phyloP scores from a whole-genome alignment of 768 basidiomycete species.

The Termitomyces sp. region DNA sequence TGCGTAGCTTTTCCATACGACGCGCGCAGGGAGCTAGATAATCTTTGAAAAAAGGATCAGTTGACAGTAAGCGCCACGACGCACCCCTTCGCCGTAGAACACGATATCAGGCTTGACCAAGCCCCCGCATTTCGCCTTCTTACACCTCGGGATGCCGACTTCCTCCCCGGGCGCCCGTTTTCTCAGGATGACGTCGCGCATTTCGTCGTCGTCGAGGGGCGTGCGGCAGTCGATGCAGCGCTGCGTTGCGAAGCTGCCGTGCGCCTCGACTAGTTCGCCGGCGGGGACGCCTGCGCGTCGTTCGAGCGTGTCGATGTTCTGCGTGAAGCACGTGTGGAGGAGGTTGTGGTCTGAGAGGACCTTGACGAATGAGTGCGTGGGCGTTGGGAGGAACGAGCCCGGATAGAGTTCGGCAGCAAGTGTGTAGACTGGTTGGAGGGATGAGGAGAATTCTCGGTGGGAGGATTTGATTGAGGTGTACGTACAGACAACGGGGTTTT shows the following conservation, averaged over 20 bases:
- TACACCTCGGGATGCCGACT: slow-evolving; percentile 67
- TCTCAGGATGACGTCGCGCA: slow-evolving; percentile 35
- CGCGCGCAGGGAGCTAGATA: slow-evolving; percentile 71
- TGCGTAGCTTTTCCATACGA: slow-evolving; percentile 49
- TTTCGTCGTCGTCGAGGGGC: slow-evolving; percentile 57
- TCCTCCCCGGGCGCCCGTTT: slow-evolving; percentile 18
- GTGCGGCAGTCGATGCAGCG: slow-evolving; percentile 72
- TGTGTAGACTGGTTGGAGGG: slow-evolving; percentile 59
- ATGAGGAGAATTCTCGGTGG: too few species aligned
- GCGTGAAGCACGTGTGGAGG: slow-evolving; percentile 79
- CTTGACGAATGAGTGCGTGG: slow-evolving; percentile 85
- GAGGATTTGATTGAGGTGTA: too few species aligned
- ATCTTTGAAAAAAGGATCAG: too few species aligned
- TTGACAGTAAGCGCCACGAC: slow-evolving; percentile 16
- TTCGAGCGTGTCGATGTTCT: slow-evolving; percentile 93
- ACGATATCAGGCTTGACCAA: slow-evolving; percentile 93
- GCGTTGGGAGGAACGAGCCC: slow-evolving; percentile 82
- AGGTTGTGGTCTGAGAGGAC: slow-evolving; percentile 64
- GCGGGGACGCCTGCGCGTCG: slow-evolving; percentile 73
- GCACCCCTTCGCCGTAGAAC: slow-evolving; percentile 80
- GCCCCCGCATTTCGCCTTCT: slow-evolving; percentile 46
- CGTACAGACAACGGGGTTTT: slow-evolving; percentile 77
- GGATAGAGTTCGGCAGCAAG: slow-evolving; percentile 94
- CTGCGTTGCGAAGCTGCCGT: slow-evolving; percentile 90
- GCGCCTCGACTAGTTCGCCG: slow-evolving; percentile 84